Evolutionary conservation across 306 rosid species (phyloP), one percentile per base, ranked within the genome.

Genomic region (Cucurbita ficifolia): DNA sequence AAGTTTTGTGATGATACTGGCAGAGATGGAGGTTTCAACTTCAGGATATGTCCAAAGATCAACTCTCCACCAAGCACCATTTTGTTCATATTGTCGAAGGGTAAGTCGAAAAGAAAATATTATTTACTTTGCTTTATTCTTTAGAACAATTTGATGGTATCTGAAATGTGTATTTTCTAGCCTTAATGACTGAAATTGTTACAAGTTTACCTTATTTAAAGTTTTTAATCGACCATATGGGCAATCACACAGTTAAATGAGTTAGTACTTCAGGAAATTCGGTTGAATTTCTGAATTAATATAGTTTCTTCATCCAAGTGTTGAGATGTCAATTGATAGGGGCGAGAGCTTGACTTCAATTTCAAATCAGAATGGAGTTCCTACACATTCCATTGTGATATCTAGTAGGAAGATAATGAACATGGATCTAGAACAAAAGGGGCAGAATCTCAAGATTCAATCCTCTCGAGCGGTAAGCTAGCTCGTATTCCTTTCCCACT

Each of bases 11-110:
- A 24, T 16, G 13, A 14, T 73, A 38, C 40, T 46, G 78, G n/a
- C 81, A 81, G 76, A 81, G 70, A 81, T 81, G 84, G 81, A 77
- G 79, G 81, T 35, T 81, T 69, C 84, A 73, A 33, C 40, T 81
- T 67, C 69, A 68, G 73, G 79, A 74, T 21, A 43, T 69, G 36
- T 68, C 69, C 39, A 64, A 73, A 53, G 69, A 67, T 73, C 79
- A 81, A 73, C 38, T 24, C 81, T 62, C 67, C 52, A n/a, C 75
- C 62, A 69, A 73, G 54, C 73, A 74, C 46, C 42, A 57, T 62
- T 29, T 43, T 70, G 76, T 74, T 77, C 84, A 60, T 77, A 72
- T 74, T 74, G 70, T 81, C 58, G 70, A 67, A 77, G 81, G 54
- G 81, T 81, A 80, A 58, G 6, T 17, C 14, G 16, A 38, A 35